Base-by-base conservation (phyloP, 768 basidiomycete species). In the Galerina sulciceps region DNA sequence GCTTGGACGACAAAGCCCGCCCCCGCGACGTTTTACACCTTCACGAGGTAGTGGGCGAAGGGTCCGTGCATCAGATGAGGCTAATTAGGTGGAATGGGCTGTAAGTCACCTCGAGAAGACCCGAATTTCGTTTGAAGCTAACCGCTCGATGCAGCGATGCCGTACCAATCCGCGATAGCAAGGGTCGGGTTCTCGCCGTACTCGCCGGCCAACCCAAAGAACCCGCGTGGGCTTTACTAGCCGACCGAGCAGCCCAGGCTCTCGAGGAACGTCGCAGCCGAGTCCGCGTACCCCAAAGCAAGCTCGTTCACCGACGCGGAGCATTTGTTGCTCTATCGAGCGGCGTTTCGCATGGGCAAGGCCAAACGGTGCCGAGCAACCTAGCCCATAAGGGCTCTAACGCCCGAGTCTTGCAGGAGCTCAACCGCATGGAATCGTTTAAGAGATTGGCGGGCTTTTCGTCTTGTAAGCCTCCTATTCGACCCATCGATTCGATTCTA, bases 311-410 rank as follows among this genome's bases (percentile, higher is more conserved):
- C 40, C 40, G 40, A 5, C 13, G 40, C 4, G 61, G 61, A 0
- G 20, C 17, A 2, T 62, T 58, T 26, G 31, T 18, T 9, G 34
- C 53, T 26, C 35, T 62, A 1, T 18, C 40, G 2, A 37, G 45
- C 18, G 49, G 61, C 10, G 38, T 62, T 2, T 55, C 53, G 18
- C 34, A 47, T 10, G 61, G 48, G 13, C 53, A 58, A 3, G 53
- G 58, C 3, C 58, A 55, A 47, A 35, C 14, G 0, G 6, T 14
- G n/a, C 58, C 61, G 6, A 26, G 34, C 15, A 63, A 55, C 34
- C 20, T 54, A 9, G 18, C 31, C 36, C 31, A 51, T 31, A 41
- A 47, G 18, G 23, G 8, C 10, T 4, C 35, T 14, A 59, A 59
- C 18, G 34, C 22, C 0, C 13, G 10, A 8, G 44, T 58, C 13